These are phyloP conservation scores for Penicillium ochrochloron DNA, from an alignment of 495 filamentous ascomycete species.

Conservation along the genomic window DNA sequence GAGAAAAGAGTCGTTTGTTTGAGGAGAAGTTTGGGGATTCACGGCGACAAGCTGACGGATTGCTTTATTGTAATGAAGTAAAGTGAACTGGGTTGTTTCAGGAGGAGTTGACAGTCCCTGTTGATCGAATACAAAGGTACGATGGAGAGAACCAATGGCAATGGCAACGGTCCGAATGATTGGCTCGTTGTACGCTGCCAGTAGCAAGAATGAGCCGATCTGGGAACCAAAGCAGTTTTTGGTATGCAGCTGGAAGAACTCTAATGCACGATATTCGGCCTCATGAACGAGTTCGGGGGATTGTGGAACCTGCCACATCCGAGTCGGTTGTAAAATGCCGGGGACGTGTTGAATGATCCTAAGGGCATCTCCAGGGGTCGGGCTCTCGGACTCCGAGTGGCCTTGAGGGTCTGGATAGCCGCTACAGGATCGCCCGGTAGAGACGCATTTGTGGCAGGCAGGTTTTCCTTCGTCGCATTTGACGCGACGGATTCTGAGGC, in stretches of 20 bases:
- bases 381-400: neutral
- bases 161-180: slow-evolving; percentile 65
- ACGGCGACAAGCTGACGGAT: slow-evolving; percentile 39
- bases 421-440: slow-evolving; percentile 48
- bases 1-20: slow-evolving; percentile 45
- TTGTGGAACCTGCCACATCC: slow-evolving; percentile 20
- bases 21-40: slow-evolving; percentile 6
- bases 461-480: slow-evolving; percentile 69
- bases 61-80: slow-evolving; percentile 60
- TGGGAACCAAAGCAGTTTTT: slow-evolving; percentile 59
- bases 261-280: slow-evolving; percentile 58
- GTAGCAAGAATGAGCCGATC: slow-evolving; percentile 56
- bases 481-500: slow-evolving; percentile 58
- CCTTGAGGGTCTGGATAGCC: slow-evolving; percentile 27
- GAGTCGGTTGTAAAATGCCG: slow-evolving; percentile 17
- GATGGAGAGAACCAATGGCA: slow-evolving; percentile 65
- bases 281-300: slow-evolving; percentile 13
- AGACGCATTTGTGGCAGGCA: slow-evolving; percentile 56
- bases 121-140: slow-evolving; percentile 51
- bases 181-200: slow-evolving; percentile 62
- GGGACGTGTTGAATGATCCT: slow-evolving; percentile 27
- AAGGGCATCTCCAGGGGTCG: slow-evolving; percentile 3
- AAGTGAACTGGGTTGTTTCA: slow-evolving; percentile 37
- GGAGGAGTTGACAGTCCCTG: neutral
- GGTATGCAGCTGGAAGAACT: slow-evolving; percentile 63